Base-by-base conservation (phyloP, 345 rosid species). In the Moricandia arvensis region DNA sequence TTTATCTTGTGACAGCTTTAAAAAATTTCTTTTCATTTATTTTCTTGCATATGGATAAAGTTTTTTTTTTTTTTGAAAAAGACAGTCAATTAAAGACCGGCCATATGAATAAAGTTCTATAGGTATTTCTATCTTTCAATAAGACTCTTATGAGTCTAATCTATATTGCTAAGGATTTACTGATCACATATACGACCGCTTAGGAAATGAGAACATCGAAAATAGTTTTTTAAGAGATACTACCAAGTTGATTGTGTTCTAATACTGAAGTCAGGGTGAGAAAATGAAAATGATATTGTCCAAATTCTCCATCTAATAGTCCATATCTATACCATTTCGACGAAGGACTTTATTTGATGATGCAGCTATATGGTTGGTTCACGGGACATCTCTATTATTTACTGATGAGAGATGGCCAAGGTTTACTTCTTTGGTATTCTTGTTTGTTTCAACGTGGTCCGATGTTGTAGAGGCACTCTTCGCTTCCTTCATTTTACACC, bases 401-500 rank as follows among this genome's bases (percentile, higher is more conserved):
- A 57, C 38, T 57, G 60, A 31, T 30, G 75, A 24, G 7, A 57
- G 49, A 76, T 64, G 41, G 11, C 16, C 24, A 45, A 71, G 37
- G 49, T 77, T 43, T 11, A 43, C 17, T 30, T 77, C 80, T 77
- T 77, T 77, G 38, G 7, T 34, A 57, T 70, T 41, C 24, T 63
- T 63, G 5, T 71, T 41, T 57, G 54, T 57, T 29, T 37, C 69
- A 62, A 12, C 33, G 58, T 24, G 43, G 68, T 65, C 29, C 7
- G 55, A 11, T 41, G 37, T 31, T 6, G 66, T 31, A 21, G 64
- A 21, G 5, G 1, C 33, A 41, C 26, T 63, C 76, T 77, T 82
- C 35, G 57, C 67, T 83, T 87, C 93, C 62, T 70, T 77, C 70
- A 60, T 26, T 74, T 87, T 81, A 17, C 88, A 89, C 93, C 93